phyloP scores from a whole-genome alignment of 2,329 filamentous ascomycete species.

The Stachybotrys chartarum region DNA sequence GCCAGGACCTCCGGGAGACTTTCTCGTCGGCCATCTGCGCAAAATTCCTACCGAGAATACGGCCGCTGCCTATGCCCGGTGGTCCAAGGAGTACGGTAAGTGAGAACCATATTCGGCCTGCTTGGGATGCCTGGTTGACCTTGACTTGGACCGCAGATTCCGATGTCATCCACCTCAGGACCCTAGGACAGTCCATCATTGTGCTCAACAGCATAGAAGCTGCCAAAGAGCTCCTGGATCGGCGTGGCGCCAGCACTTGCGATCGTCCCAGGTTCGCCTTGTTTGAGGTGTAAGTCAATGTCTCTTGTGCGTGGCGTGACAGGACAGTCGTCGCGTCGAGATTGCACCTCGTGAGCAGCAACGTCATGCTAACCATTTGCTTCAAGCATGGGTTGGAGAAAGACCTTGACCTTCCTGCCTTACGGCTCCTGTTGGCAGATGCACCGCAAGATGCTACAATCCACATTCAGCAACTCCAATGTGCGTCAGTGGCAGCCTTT shows the following conservation, averaged over 20 bases:
- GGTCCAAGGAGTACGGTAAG: constrained; percentile 17
- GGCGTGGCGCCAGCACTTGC: constrained; percentile 33
- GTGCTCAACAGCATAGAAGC: constrained; percentile 18
- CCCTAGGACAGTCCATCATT: constrained; percentile 21
- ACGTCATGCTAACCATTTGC: neutral
- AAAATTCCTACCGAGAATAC: constrained; percentile 19
- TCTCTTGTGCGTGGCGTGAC: too few species aligned
- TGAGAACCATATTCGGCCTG: neutral
- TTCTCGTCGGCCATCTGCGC: constrained; percentile 17
- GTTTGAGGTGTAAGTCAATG: constrained; percentile 21
- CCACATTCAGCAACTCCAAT: constrained; percentile 29
- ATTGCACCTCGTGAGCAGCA: neutral
- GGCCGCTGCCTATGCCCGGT: constrained; percentile 15
- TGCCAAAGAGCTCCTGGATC: constrained; percentile 35
- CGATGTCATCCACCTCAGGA: constrained; percentile 21
- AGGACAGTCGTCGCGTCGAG: neutral
- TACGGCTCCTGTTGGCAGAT: constrained; percentile 32
- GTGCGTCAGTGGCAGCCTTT: constrained; percentile 18
- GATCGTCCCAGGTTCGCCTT: constrained; percentile 36
- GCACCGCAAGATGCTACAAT: constrained; percentile 36
- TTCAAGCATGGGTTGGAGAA: constrained; percentile 35
- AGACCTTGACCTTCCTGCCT: constrained; percentile 37
- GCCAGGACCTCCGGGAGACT: constrained; percentile 19
- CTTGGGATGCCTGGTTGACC: neutral
- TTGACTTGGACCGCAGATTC: constrained; percentile 11